Evolutionary conservation across 1,139 yeast genomes (phyloP).

Genomic region (Wickerhamomyces sp.): DNA sequence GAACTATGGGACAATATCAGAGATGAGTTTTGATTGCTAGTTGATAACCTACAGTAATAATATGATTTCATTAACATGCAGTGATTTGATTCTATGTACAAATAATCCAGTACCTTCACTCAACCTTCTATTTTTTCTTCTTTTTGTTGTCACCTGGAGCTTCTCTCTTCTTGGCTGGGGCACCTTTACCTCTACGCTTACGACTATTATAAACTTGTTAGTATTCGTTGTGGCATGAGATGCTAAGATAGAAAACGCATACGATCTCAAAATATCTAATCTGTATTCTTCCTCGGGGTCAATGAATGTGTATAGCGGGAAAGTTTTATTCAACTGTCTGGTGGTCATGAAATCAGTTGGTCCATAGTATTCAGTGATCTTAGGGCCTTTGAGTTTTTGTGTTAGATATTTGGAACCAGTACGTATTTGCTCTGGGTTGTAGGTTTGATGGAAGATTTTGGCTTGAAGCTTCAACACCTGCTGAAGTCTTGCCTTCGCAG

Average conservation of each 20-base stretch:
- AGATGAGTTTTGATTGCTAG: slow-evolving; percentile 5
- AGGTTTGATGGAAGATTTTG: slow-evolving; percentile 55
- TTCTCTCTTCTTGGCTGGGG: slow-evolving; percentile 73
- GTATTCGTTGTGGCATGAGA: neutral
- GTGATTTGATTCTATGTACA: slow-evolving; percentile 4
- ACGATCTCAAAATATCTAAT: slow-evolving; percentile 53
- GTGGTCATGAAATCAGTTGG: slow-evolving; percentile 60
- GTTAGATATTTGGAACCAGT: slow-evolving; percentile 76
- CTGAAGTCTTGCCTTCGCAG: slow-evolving; percentile 41
- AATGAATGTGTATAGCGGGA: slow-evolving; percentile 52
- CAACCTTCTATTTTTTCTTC: slow-evolving; percentile 33
- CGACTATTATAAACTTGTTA: slow-evolving; percentile 27
- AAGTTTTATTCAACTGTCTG: slow-evolving; percentile 53
- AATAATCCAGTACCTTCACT: neutral
- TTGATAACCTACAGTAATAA: neutral
- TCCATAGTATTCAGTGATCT: slow-evolving; percentile 71
- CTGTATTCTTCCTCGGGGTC: slow-evolving; percentile 76
- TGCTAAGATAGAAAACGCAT: slow-evolving; percentile 1
- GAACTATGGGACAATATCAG: slow-evolving; percentile 24
- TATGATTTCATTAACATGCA: neutral
- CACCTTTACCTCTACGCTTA: slow-evolving; percentile 89
- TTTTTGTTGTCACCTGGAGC: slow-evolving; percentile 31
- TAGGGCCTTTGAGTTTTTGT: slow-evolving; percentile 72
- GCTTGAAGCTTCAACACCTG: slow-evolving; percentile 55
- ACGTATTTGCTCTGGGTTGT: slow-evolving; percentile 64